Base-by-base conservation (phyloP, 768 basidiomycete species). In the Pulveroboletus sp. region DNA sequence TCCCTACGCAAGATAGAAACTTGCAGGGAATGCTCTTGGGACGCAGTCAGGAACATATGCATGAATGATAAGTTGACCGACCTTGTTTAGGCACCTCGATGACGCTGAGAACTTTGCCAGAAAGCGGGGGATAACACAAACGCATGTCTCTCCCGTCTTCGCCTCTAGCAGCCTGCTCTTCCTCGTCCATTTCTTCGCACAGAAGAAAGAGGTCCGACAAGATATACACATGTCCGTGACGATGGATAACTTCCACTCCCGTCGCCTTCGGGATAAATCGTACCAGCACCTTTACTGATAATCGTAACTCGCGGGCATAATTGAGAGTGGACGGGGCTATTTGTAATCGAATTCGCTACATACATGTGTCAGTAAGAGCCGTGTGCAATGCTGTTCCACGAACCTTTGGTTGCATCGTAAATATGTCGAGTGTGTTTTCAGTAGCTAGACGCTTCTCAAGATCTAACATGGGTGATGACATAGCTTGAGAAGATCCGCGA, bases 371-470 rank as follows among this genome's bases (percentile, higher is more conserved):
- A 23, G 19, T 27, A 44, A 31, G n/a, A 29, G n/a, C n/a, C n/a
- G 5, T 20, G n/a, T 46, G 42, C 17, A 37, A 50, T 37, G 13
- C 5, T 49, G 38, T 9, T 13, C 22, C 42, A 56, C 55, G 53
- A 54, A 92, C 95, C 81, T 92, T 93, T 1, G 87, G 87, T 54
- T 81, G 79, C 93, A 99, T 95, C 2, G 91, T 90, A 67, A 99
- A 99, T 38, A 99, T 84, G 66, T 99, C 96, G 24, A 97, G 71
- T 8, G 90, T 90, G 17, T 79, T 75, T 26, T 86, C 80, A 1
- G 90, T 85, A 24, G 83, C 77, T 29, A 99, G 75, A 23, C 90
- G 76, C 29, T 78, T 73, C 64, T 98, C 95, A 14, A 99, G 77
- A 56, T 93, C 89, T 23, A 79, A 69, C 17, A 95, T 71, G 6